These are phyloP conservation scores for Acacia concinna DNA, from an alignment of 331 rosid genomes.

Conservation along the genomic window DNA sequence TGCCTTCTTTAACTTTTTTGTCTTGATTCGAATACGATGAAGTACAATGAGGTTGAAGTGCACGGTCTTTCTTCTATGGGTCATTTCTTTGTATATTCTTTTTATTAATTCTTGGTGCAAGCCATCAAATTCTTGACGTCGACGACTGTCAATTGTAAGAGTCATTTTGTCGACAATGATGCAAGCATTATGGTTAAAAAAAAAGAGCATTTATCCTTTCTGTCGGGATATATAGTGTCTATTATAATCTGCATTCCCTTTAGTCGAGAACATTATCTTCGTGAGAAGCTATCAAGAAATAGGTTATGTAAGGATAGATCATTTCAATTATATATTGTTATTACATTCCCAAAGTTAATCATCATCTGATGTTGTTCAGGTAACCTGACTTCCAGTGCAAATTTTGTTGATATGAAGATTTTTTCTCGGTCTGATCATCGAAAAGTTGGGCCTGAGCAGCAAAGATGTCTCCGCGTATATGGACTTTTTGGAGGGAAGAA, in stretches of 20 bases:
- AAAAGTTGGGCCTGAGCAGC: slow-evolving; percentile 36
- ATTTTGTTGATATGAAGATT: slow-evolving; percentile 46
- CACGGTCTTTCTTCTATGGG: too few species aligned
- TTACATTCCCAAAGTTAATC: background rate
- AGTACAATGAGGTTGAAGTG: too few species aligned
- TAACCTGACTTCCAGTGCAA: slow-evolving; percentile 45
- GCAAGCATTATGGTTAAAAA: background rate
- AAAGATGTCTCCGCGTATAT: slow-evolving; percentile 41
- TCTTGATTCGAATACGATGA: too few species aligned
- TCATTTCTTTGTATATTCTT: too few species aligned
- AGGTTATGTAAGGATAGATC: slow-evolving; percentile 10
- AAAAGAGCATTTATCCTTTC: background rate
- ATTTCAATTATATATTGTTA: background rate
- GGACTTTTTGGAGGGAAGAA: slow-evolving; percentile 67
- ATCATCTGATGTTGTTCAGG: slow-evolving; percentile 39
- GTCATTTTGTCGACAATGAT: background rate
- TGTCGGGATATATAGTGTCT: background rate
- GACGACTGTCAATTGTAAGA: background rate
- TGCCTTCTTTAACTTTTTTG: too few species aligned
- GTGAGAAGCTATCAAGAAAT: slow-evolving; percentile 10
- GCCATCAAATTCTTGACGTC: background rate
- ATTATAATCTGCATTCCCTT: background rate
- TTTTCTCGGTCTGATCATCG: slow-evolving; percentile 28
- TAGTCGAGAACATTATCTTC: background rate
- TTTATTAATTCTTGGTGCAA: background rate